phyloP scores from a whole-genome alignment of 805 yeast genomes.

The Jamesozyma hellenica region DNA sequence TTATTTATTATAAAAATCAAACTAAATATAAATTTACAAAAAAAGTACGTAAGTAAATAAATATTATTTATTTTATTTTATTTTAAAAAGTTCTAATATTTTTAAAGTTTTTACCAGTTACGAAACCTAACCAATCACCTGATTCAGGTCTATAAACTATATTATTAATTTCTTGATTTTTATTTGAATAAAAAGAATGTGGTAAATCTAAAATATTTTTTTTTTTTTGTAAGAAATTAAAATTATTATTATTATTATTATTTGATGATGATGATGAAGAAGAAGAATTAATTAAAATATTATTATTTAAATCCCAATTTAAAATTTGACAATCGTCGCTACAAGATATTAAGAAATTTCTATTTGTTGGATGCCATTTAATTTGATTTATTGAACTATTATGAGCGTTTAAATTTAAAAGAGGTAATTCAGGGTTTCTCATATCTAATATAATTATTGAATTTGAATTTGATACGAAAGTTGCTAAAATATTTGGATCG shows the following conservation, averaged over 20 bases:
- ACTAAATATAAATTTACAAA: no score
- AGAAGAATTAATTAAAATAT: constrained; percentile 7
- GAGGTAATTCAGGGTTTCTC: constrained; percentile 79
- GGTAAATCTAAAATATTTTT: constrained; percentile 19
- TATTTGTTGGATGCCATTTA: constrained; percentile 71
- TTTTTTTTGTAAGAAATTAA: background rate
- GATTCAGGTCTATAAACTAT: constrained; percentile 52
- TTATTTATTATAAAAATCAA: no score
- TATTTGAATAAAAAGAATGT: constrained; percentile 42
- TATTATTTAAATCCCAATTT: constrained; percentile 49
- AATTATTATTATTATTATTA: background rate
- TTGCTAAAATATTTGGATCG: constrained; percentile 76
- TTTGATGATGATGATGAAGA: background rate
- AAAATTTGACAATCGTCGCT: constrained; percentile 67
- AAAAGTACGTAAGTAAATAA: no score
- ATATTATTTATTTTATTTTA: no score
- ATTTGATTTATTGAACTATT: constrained; percentile 59
- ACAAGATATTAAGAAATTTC: constrained; percentile 50
- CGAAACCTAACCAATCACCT: constrained; percentile 73
- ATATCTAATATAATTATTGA: constrained; percentile 66
- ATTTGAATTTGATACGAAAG: constrained; percentile 63
- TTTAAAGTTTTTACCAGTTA: constrained; percentile 31
- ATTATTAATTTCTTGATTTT: constrained; percentile 63
- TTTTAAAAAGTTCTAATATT: constrained; percentile 21
- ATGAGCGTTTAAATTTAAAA: constrained; percentile 60